A percentile compares a stretch with the other conserved stretches of the same genome.
Conservation (phyloP, 2,329 filamentous ascomycete species). For the Sporothrix brasiliensis region DNA sequence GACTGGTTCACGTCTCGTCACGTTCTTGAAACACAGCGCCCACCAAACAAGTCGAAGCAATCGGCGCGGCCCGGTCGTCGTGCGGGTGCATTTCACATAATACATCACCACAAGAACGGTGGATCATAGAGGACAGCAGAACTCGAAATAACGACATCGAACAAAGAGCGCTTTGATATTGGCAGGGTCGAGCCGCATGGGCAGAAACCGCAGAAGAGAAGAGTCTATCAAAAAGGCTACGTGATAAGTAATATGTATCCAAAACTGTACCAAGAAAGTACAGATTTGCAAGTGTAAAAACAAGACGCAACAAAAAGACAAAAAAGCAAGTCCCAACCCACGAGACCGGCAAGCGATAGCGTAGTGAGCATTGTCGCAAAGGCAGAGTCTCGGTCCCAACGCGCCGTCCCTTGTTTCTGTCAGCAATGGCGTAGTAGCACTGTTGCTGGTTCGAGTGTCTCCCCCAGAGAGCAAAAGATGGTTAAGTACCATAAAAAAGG, state of each 20-base stretch:
- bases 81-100: neutral
- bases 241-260: neutral
- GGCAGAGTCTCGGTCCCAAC: conserved; percentile 40
- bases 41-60: neutral
- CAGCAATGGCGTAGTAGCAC: conserved; percentile 59
- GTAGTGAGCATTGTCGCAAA: conserved; percentile 37
- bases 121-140: neutral
- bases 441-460: conserved; percentile 53
- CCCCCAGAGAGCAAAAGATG: conserved; percentile 23
- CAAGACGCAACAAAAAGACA: too few relatives aligned
- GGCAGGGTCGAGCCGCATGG: neutral
- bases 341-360: conserved; percentile 37
- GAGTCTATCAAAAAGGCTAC: neutral
- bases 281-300: too few relatives aligned
- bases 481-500: neutral
- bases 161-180: conserved; percentile 7
- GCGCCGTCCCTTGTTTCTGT: conserved; percentile 46
- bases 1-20: neutral
- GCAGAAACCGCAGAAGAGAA: neutral
- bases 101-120: neutral
- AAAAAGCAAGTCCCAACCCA: conserved; percentile 31
- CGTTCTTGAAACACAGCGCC: neutral
- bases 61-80: neutral
- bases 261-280: neutral
- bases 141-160: neutral